phyloP scores from a whole-genome alignment of 2,329 filamentous ascomycete species.

The Falciphora oryzae region DNA sequence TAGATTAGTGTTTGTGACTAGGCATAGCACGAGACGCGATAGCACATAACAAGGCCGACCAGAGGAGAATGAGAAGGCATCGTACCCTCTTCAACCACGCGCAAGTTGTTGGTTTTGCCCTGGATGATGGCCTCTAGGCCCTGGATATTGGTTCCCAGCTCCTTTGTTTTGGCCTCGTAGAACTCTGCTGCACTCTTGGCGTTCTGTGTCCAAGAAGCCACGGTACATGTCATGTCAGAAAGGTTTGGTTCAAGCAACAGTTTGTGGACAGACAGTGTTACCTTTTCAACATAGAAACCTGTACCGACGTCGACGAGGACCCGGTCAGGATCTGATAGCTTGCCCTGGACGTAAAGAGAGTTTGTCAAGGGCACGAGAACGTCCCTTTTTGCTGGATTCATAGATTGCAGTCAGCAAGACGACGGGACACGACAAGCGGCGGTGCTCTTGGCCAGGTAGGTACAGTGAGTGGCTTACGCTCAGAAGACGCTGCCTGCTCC shows the following conservation, averaged over 20 bases:
- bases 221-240: not conserved
- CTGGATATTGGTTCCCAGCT: constrained; percentile 46
- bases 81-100: constrained; percentile 80
- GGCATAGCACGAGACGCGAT: not conserved
- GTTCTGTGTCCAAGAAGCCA: constrained; percentile 29
- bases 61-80: constrained; percentile 6
- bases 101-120: constrained; percentile 75
- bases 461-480: not conserved
- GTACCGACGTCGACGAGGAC: constrained; percentile 72
- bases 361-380: constrained; percentile 93
- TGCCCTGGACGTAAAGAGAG: constrained; percentile 85
- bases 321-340: constrained; percentile 8
- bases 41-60: no score
- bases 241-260: not conserved
- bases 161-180: constrained; percentile 51
- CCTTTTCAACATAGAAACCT: constrained; percentile 93
- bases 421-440: not conserved
- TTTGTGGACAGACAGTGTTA: not conserved
- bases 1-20: not conserved
- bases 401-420: not conserved
- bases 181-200: constrained; percentile 48
- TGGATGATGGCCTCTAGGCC: constrained; percentile 53
- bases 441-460: not conserved
- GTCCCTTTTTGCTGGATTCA: constrained; percentile 34
- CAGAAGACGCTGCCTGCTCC: constrained; percentile 18